A percentile compares a stretch with the other conserved stretches of the same genome.
These are phyloP conservation scores for Allantophomopsis lycopodina DNA, from an alignment of 2,329 filamentous ascomycete genomes.

Conservation along the genomic window DNA sequence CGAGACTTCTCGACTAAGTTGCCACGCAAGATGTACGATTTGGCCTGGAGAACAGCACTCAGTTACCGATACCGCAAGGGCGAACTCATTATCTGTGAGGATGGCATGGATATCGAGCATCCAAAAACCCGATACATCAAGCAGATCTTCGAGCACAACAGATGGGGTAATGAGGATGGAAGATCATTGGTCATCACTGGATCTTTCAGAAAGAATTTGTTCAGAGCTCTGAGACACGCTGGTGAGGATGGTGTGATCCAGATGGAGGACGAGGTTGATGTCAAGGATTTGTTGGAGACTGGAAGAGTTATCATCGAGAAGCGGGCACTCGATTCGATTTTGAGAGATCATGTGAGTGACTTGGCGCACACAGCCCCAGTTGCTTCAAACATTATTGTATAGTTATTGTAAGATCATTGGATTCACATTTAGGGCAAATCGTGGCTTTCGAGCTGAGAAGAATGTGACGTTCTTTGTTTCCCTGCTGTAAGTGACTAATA, in stretches of 20 bases:
- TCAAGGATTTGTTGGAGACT: conserved; percentile 84
- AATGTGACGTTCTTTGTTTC: too few relatives aligned
- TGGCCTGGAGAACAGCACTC: conserved; percentile 87
- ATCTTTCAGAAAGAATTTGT: conserved; percentile 45
- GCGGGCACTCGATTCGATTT: conserved; percentile 60
- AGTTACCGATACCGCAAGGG: conserved; percentile 82
- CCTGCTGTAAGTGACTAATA: too few relatives aligned
- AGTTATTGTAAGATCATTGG: too few relatives aligned
- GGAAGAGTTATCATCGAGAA: conserved; percentile 81
- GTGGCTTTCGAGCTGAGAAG: too few relatives aligned
- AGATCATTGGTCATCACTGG: conserved; percentile 65
- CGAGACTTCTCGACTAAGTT: conserved; percentile 79
- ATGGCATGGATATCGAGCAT: conserved; percentile 51
- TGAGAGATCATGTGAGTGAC: conserved; percentile 60
- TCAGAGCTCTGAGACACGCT: conserved; percentile 48
- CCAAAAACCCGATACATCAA: conserved; percentile 42
- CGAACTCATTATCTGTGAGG: conserved; percentile 75
- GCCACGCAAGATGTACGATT: conserved; percentile 82
- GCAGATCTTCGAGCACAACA: conserved; percentile 56
- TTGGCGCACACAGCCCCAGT: conserved; percentile 17
- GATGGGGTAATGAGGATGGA: conserved; percentile 52
- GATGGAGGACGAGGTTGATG: conserved; percentile 69
- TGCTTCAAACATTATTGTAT: background rate
- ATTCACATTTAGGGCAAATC: too few relatives aligned
- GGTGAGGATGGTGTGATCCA: conserved; percentile 56